Percentiles rank a stretch among this genome's conserved stretches.
These are phyloP conservation scores for Coleophoma crateriformis DNA, from an alignment of 2,329 filamentous ascomycete species.

Conservation along the genomic window DNA sequence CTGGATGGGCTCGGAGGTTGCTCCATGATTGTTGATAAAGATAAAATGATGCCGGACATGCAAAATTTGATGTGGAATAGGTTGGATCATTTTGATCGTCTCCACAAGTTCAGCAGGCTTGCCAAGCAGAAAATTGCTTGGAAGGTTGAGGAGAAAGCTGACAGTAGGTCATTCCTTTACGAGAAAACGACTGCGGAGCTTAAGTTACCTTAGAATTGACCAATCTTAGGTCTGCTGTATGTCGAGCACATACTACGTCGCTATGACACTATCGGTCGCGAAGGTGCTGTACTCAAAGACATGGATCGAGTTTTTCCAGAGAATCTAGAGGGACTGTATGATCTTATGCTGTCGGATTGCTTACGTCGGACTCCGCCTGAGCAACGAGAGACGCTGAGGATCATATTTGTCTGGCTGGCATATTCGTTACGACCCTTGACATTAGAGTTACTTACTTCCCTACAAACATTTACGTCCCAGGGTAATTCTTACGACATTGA, in stretches of 20 bases:
- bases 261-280: constrained; percentile 16
- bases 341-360: constrained; percentile 9
- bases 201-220: not conserved
- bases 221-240: constrained; percentile 27
- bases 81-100: constrained; percentile 11
- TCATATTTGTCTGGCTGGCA: constrained; percentile 23
- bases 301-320: constrained; percentile 19
- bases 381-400: constrained; percentile 12
- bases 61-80: not conserved
- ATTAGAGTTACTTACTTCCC: not conserved
- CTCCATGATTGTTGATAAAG: not conserved
- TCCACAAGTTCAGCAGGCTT: constrained; percentile 18
- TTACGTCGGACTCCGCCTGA: constrained; percentile 1
- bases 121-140: constrained; percentile 22
- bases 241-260: constrained; percentile 28
- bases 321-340: constrained; percentile 21
- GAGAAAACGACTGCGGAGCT: not conserved
- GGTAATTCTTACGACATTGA: too few relatives aligned
- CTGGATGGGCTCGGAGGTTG: not conserved
- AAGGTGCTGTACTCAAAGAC: constrained; percentile 24
- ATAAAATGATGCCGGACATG: not conserved
- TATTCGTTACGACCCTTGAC: constrained; percentile 18
- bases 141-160: constrained; percentile 4
- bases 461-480: too few relatives aligned
- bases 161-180: not conserved